Percentiles rank a stretch among this genome's conserved stretches.
These are phyloP conservation scores for Microthyrium microscopicum DNA, from an alignment of 2,329 filamentous ascomycete species.

Conservation along the genomic window DNA sequence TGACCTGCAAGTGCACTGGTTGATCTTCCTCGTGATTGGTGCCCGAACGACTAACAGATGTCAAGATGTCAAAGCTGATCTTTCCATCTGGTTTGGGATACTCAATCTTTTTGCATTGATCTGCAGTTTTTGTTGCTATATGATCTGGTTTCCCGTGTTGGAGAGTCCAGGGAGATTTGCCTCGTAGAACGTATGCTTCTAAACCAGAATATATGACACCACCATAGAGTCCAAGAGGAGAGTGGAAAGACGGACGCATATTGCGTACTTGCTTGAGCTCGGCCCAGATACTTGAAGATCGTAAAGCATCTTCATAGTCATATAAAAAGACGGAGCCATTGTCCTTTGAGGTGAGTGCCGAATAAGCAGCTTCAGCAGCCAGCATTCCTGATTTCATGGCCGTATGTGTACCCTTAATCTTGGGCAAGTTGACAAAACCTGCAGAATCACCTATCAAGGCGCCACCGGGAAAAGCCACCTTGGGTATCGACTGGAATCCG, in stretches of 20 bases:
- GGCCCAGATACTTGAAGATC: conserved; percentile 78
- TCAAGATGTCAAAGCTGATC: conserved; percentile 90
- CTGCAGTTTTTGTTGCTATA: conserved; percentile 62
- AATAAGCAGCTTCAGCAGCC: conserved; percentile 78
- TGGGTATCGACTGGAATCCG: conserved; percentile 94
- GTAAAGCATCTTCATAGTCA: conserved; percentile 80
- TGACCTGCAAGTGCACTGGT: conserved; percentile 85
- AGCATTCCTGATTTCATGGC: conserved; percentile 97
- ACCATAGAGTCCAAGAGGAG: conserved; percentile 70
- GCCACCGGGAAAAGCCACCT: conserved; percentile 89
- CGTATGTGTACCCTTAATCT: conserved; percentile 96
- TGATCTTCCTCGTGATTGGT: conserved; percentile 99
- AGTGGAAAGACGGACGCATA: conserved; percentile 91
- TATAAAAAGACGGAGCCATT: conserved; percentile 73
- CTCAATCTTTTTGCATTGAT: conserved; percentile 72
- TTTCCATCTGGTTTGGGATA: conserved; percentile 94
- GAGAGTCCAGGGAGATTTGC: conserved; percentile 79
- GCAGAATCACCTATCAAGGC: conserved; percentile 92
- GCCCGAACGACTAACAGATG: conserved; percentile 83
- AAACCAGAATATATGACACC: conserved; percentile 85
- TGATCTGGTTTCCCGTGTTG: conserved; percentile 69
- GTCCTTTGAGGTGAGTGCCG: conserved; percentile 46
- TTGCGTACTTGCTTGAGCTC: conserved; percentile 92
- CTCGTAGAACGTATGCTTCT: conserved; percentile 75
- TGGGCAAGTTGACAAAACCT: conserved; percentile 92